Evolutionary conservation across 257 asterid species (phyloP).

Genomic region (Nicotiana paniculata): DNA sequence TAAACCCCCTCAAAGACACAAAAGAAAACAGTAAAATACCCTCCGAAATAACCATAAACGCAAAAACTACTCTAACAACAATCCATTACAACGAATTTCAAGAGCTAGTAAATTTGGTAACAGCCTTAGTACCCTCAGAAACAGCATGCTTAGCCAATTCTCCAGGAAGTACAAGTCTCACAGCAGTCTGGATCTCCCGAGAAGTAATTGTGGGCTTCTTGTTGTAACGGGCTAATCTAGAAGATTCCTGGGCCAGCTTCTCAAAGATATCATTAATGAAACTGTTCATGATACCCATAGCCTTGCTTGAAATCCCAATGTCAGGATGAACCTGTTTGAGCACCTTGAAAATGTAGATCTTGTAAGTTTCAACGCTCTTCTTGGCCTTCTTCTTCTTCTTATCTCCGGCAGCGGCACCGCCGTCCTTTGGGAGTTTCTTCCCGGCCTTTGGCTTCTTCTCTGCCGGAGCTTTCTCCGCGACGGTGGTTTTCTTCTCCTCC

Average conservation of each 20-base stretch:
- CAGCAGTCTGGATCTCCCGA: constrained; percentile 49
- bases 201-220: constrained; percentile 64
- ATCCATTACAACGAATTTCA: not conserved
- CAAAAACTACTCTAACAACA: not conserved
- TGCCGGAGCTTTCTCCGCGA: constrained; percentile 43
- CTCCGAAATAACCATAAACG: not conserved
- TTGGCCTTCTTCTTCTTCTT: constrained; percentile 58
- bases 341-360: constrained; percentile 71
- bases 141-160: constrained; percentile 68
- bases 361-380: constrained; percentile 57
- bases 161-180: constrained; percentile 56
- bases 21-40: not conserved
- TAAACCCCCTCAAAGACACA: not conserved
- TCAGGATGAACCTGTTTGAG: constrained; percentile 62
- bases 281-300: constrained; percentile 67
- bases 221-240: constrained; percentile 52
- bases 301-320: constrained; percentile 59
- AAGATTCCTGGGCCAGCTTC: constrained; percentile 52
- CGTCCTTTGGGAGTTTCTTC: constrained; percentile 64
- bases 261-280: constrained; percentile 46
- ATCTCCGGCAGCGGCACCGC: constrained; percentile 36
- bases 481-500: constrained; percentile 49
- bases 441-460: constrained; percentile 75
- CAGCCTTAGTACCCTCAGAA: constrained; percentile 66
- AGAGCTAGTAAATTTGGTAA: constrained; percentile 60